Evolutionary conservation across 2,329 filamentous ascomycete species (phyloP), one percentile per base, ranked within the genome.

Genomic region (Aureobasidium sp.): DNA sequence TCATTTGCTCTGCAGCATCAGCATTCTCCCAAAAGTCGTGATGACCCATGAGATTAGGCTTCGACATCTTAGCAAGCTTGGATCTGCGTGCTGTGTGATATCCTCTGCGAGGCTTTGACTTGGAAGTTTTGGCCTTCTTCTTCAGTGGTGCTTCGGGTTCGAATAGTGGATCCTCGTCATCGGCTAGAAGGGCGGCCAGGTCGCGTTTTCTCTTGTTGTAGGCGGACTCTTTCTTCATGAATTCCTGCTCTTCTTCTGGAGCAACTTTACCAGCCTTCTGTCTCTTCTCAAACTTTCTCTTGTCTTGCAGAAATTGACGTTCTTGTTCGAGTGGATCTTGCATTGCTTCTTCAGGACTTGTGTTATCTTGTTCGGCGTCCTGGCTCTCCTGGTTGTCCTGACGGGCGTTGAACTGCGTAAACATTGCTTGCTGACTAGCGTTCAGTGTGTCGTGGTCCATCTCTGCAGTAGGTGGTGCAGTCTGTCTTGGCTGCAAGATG

Each of bases 241-340:
- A 70, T 2, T 64, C 62, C 31, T 69, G 64, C 17, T 72, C 68
- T 3, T 68, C 66, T 19, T 64, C 49, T 11, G 63, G 50, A 2
- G 49, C 60, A 14, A 63, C 8, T 2, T 61, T 64, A 1, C 65
- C 66, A 6, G 56, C 61, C 2, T 29, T 35, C 35, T 63, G 58
- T 54, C 66, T 70, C 7, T 45, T 15, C 1, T 64, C 22, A 37
- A 33, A 33, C 1, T 31, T 56, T 7, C 22, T 39, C 33, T 59
- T 59, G 22, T 52, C 39, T 14, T 27, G 17, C 12, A 44, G 1
- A 37, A 33, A 64, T 5, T 22, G 8, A 5, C 19, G 14, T 42
- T 57, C 60, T 4, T 35, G 29, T 17, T 22, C 24, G 29, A 57
- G 17, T 9, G 19, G 31, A 11, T 47, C n/a, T 14, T 45, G 17